phyloP scores from a whole-genome alignment of 768 basidiomycete genomes.

The Wakefieldia striispora region DNA sequence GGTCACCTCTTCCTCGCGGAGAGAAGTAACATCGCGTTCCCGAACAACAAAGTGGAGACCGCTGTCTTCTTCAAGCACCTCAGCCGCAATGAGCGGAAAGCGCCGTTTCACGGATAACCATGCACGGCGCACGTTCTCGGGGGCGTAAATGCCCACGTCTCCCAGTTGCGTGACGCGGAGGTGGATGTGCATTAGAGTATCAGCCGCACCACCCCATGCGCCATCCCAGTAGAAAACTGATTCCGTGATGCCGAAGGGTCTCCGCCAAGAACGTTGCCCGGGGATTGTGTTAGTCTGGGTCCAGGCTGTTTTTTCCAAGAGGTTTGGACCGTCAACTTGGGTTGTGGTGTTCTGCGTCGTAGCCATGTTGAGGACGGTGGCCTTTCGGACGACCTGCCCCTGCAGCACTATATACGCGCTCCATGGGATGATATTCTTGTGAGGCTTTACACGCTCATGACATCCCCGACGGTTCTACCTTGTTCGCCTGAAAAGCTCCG shows the following conservation, averaged over 20 bases:
- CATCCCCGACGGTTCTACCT: no score
- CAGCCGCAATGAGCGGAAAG: conserved; percentile 49
- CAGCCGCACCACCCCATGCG: conserved; percentile 41
- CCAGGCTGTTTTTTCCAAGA: background rate
- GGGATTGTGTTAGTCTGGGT: background rate
- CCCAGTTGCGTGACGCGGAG: conserved; percentile 27
- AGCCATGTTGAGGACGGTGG: no score
- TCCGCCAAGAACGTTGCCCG: conserved; percentile 1
- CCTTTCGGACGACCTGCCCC: background rate
- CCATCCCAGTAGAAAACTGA: conserved; percentile 39
- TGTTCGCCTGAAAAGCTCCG: no score
- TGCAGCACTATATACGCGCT: background rate
- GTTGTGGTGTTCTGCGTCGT: no score
- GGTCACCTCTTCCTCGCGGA: conserved; percentile 37
- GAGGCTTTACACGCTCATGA: no score
- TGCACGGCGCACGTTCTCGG: conserved; percentile 35
- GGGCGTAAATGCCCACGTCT: conserved; percentile 19
- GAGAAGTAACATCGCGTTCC: conserved; percentile 26
- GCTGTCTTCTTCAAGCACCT: conserved; percentile 32
- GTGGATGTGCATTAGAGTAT: conserved; percentile 39
- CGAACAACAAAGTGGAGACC: conserved; percentile 39
- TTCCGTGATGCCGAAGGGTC: conserved; percentile 38
- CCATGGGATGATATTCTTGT: no score
- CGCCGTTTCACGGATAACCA: conserved; percentile 48
- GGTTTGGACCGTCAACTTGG: no score